These are phyloP conservation scores for Datisca glomerata DNA, from an alignment of 306 rosid genomes.

Conservation along the genomic window DNA sequence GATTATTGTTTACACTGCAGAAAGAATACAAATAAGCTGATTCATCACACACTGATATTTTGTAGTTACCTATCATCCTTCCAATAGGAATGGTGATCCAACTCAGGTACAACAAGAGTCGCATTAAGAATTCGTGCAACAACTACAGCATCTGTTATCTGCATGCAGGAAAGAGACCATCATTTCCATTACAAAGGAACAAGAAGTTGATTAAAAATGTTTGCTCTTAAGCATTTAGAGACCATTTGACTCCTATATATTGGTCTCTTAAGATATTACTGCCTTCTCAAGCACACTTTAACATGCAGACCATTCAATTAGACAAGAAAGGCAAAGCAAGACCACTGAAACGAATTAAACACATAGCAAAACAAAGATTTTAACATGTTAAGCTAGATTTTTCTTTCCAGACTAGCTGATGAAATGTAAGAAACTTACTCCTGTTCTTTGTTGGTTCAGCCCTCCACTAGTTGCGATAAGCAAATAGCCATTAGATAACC, in stretches of 20 bases:
- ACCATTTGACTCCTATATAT: too few species aligned
- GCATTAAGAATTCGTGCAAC: constrained; percentile 97
- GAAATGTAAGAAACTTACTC: too few species aligned
- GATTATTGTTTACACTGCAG: constrained; percentile 6
- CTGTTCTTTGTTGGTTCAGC: constrained; percentile 91
- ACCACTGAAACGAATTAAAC: too few species aligned
- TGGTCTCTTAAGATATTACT: too few species aligned
- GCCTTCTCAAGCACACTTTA: too few species aligned
- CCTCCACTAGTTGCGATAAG: constrained; percentile 98
- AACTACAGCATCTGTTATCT: constrained; percentile 98
- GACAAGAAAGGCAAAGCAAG: too few species aligned
- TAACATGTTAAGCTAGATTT: constrained; percentile 12
- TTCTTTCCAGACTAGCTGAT: too few species aligned
- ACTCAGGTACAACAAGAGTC: constrained; percentile 85
- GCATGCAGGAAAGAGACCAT: constrained; percentile 17
- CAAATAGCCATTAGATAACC: constrained; percentile 73
- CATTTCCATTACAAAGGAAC: constrained; percentile 16
- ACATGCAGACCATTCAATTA: too few species aligned
- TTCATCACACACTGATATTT: constrained; percentile 1
- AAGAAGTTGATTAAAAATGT: too few species aligned
- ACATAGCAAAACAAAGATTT: too few species aligned
- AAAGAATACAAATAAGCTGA: constrained; percentile 2
- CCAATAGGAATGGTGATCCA: constrained; percentile 94
- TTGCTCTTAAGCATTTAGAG: too few species aligned
- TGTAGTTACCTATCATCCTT: constrained; percentile 70